A percentile compares a stretch with the other conserved stretches of the same genome.
Evolutionary conservation across 805 yeast genomes (phyloP).

Genomic region (Saitoella complicata): DNA sequence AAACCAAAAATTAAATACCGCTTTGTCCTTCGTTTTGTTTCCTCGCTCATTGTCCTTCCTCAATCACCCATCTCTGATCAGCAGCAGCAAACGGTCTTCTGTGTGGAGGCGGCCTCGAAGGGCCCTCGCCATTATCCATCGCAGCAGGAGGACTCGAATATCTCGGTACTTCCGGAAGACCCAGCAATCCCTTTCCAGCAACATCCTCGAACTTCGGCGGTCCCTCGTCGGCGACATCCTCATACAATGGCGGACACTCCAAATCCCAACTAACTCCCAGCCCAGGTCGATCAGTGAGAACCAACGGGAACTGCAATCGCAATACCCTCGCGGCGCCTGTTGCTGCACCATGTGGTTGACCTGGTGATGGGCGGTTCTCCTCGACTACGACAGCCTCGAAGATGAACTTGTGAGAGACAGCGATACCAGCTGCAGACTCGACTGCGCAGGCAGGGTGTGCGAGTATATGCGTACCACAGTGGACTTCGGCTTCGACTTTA

Average conservation of each 20-base stretch:
- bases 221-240: slow-evolving; percentile 34
- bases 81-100: no score
- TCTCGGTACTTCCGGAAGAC: no score
- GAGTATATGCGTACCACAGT: slow-evolving; percentile 10
- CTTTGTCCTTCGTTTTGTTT: no score
- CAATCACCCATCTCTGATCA: no score
- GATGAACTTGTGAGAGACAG: slow-evolving; percentile 57
- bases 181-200: not conserved
- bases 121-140: no score
- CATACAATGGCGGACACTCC: slow-evolving; percentile 95
- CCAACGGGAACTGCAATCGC: slow-evolving; percentile 83
- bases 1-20: no score
- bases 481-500: slow-evolving; percentile 42
- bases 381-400: slow-evolving; percentile 92
- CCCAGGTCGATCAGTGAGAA: slow-evolving; percentile 78
- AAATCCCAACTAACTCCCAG: slow-evolving; percentile 97
- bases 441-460: slow-evolving; percentile 58
- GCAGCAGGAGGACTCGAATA: no score
- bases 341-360: slow-evolving; percentile 29
- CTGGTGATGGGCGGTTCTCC: slow-evolving; percentile 34
- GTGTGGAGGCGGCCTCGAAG: no score
- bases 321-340: slow-evolving; percentile 92
- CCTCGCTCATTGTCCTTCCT: no score
- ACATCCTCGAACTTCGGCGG: slow-evolving; percentile 1
- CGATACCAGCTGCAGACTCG: slow-evolving; percentile 66